Evolutionary conservation across 2,329 filamentous ascomycete species (phyloP).

Genomic region (Simplicillium sp.): DNA sequence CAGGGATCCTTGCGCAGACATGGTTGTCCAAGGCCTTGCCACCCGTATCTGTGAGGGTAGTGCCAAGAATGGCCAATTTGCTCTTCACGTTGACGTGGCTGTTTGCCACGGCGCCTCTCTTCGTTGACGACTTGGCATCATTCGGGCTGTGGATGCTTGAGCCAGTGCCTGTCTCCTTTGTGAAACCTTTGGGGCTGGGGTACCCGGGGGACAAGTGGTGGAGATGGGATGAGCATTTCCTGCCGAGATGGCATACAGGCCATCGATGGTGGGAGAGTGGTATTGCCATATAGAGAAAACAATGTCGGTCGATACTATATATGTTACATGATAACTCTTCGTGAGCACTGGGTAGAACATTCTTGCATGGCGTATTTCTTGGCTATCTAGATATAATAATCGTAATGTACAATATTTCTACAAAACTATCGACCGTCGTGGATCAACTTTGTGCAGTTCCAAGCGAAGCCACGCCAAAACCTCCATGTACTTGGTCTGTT

Average conservation of each 20-base stretch:
- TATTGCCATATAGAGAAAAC: constrained; percentile 17
- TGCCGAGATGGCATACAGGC: constrained; percentile 48
- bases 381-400: neutral
- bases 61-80: constrained; percentile 49
- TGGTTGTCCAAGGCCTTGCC: constrained; percentile 22
- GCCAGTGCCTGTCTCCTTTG: constrained; percentile 64
- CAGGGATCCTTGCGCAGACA: constrained; percentile 56
- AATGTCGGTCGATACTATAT: neutral
- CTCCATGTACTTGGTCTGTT: constrained; percentile 58
- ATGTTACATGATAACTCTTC: too few relatives aligned
- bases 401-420: neutral
- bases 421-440: too few relatives aligned
- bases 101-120: constrained; percentile 49
- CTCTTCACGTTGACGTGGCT: constrained; percentile 58
- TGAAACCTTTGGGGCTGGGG: constrained; percentile 59
- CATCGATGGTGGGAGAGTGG: constrained; percentile 50
- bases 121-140: constrained; percentile 69
- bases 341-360: too few relatives aligned
- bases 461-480: constrained; percentile 60
- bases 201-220: constrained; percentile 52
- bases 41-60: constrained; percentile 28
- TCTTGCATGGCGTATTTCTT: too few relatives aligned
- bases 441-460: constrained; percentile 28
- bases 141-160: constrained; percentile 74
- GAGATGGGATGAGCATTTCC: constrained; percentile 50